Percentiles rank a stretch among this genome's conserved stretches.
Conservation (phyloP, 129 eudicot species). For the Glebionis coronaria region DNA sequence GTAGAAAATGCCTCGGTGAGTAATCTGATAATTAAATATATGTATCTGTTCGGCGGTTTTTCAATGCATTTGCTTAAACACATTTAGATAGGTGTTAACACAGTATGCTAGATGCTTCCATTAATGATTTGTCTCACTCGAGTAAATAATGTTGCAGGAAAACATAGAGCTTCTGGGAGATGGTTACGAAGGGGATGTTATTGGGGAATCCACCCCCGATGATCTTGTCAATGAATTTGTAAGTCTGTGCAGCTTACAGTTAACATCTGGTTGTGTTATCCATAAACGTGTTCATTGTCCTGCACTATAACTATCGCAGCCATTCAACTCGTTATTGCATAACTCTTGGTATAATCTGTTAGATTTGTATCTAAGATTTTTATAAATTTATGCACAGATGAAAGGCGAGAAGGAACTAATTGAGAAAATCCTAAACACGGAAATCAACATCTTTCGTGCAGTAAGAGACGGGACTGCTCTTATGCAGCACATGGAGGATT, state of each 20-base stretch:
- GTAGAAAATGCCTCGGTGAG: constrained; percentile 49
- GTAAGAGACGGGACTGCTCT: constrained; percentile 94
- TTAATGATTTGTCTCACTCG: neutral
- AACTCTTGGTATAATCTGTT: neutral
- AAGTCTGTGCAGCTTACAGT: constrained; percentile 25
- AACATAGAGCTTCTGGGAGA: constrained; percentile 61
- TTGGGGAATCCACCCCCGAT: constrained; percentile 99
- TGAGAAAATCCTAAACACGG: constrained; percentile 88
- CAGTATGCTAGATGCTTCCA: too few relatives aligned
- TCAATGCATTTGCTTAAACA: neutral
- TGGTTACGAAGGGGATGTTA: constrained; percentile 84
- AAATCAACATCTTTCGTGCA: constrained; percentile 79
- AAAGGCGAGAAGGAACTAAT: constrained; percentile 91
- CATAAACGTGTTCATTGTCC: neutral
- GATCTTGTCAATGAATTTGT: constrained; percentile 93
- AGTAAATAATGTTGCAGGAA: constrained; percentile 46
- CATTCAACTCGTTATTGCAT: neutral
- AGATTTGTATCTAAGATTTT: too few relatives aligned
- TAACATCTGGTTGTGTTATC: neutral
- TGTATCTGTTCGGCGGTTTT: constrained; percentile 8
- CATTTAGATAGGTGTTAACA: too few relatives aligned
- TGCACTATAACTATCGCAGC: neutral
- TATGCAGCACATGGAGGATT: constrained; percentile 99
- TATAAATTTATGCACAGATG: constrained; percentile 49
- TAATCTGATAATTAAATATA: constrained; percentile 4